Evolutionary conservation across 2,329 filamentous ascomycete species (phyloP).

Genomic region (Talaromyces sp.): DNA sequence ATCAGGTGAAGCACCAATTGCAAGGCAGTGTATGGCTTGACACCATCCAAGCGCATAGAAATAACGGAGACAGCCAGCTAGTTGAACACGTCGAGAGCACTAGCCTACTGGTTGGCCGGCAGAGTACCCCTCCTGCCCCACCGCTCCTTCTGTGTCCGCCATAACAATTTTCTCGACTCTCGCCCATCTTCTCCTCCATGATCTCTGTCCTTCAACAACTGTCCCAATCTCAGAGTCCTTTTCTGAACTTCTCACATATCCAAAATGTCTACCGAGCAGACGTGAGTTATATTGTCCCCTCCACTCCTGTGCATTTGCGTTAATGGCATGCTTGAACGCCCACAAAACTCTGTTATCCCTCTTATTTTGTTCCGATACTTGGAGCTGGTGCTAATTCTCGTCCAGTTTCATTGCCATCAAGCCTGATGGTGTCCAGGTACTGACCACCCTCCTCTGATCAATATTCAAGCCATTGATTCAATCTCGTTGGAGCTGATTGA

Average conservation of each 20-base stretch:
- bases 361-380: conserved; percentile 17
- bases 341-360: conserved; percentile 18
- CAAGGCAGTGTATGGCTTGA: background rate
- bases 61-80: background rate
- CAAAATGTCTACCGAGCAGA: conserved; percentile 78
- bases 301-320: conserved; percentile 3
- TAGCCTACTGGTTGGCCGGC: background rate
- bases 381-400: conserved; percentile 31
- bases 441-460: conserved; percentile 20
- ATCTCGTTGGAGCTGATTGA: conserved; percentile 23
- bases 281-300: conserved; percentile 51
- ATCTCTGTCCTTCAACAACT: conserved; percentile 22
- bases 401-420: conserved; percentile 99
- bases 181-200: conserved; percentile 10
- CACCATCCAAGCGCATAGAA: background rate
- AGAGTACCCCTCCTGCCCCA: conserved; percentile 17
- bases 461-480: background rate
- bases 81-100: background rate
- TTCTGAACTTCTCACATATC: conserved; percentile 20
- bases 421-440: conserved; percentile 98
- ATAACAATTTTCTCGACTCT: conserved; percentile 13
- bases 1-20: background rate
- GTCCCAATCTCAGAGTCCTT: conserved; percentile 14
- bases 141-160: conserved; percentile 11
- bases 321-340: conserved; percentile 1